Percentiles rank a stretch among this genome's conserved stretches.
Evolutionary conservation across 441 rosid species (phyloP).

Genomic region (Capsella rubella): DNA sequence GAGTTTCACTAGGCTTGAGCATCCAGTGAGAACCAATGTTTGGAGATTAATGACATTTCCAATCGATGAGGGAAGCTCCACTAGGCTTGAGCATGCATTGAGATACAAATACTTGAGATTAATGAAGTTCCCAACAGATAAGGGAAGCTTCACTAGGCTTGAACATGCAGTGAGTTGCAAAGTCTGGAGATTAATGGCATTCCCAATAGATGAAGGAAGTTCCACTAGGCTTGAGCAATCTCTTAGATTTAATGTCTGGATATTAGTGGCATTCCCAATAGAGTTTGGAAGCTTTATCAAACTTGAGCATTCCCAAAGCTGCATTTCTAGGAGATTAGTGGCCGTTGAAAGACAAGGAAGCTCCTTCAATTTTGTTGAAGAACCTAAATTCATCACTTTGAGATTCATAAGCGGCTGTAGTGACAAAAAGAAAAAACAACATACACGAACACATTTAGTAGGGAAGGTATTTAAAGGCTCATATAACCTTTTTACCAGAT

Average conservation of each 20-base stretch:
- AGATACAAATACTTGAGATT: not conserved
- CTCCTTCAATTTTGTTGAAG: not conserved
- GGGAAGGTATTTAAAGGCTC: not conserved
- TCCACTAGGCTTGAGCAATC: not conserved
- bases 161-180: not conserved
- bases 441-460: not conserved
- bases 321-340: not conserved
- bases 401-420: not conserved
- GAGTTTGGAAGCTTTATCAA: not conserved
- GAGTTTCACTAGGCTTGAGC: not conserved
- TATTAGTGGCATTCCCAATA: not conserved
- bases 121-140: not conserved
- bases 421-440: not conserved
- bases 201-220: not conserved
- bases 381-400: not conserved
- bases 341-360: not conserved
- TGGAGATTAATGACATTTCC: not conserved
- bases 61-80: not conserved
- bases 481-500: too few species aligned
- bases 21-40: not conserved
- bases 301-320: not conserved
- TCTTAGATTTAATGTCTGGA: not conserved
- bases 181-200: not conserved
- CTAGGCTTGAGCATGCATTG: not conserved
- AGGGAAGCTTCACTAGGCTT: not conserved